Base-by-base conservation (phyloP, 2,329 filamentous ascomycete species). In the Xylaria sp. region DNA sequence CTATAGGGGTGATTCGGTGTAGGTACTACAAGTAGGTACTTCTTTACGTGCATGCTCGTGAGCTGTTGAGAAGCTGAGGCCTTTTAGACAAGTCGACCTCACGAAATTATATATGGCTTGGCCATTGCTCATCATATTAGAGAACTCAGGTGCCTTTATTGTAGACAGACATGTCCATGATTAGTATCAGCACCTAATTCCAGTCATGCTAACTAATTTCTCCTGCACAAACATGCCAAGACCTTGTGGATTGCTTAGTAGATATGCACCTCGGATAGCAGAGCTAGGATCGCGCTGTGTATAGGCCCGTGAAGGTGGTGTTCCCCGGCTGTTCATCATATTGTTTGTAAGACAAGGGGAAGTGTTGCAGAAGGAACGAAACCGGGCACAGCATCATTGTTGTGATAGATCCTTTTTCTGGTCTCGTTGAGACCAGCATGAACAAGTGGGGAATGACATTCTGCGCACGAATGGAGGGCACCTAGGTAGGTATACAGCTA, bases 401-500 rank as follows among this genome's bases (percentile, higher is more conserved):
- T 44, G 40, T 44, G 40, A 42, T 44, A 58, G 23, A 29, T 29
- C 16, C 25, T 21, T 47, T 58, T 44, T 44, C 10, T n/a, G 12
- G 25, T 27, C 37, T 18, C 29, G 3, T 27, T 42, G 35, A 42
- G 35, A n/a, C 23, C 6, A 44, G 37, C 37, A 58, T 58, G 55
- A 58, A 58, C 55, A 58, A 58, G 55, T 58, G 55, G 55, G 54
- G 53, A 21, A 16, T 18, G 35, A 8, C 16, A 58, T 25, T 13
- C 21, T 13, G 32, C 10, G 23, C 23, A n/a, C n/a, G 8, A 25
- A 25, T n/a, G 1, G 6, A 29, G 29, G n/a, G n/a, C 6, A 29
- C 29, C 29, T 29, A 32, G 10, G 29, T 32, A 5, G 23, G 37
- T 58, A n/a, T 27, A 42, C 21, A 27, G 32, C 51, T 68, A 68